These are phyloP conservation scores for Zygosaccharomyces pseudobailii DNA, from an alignment of 1,139 yeast genomes.

Conservation along the genomic window DNA sequence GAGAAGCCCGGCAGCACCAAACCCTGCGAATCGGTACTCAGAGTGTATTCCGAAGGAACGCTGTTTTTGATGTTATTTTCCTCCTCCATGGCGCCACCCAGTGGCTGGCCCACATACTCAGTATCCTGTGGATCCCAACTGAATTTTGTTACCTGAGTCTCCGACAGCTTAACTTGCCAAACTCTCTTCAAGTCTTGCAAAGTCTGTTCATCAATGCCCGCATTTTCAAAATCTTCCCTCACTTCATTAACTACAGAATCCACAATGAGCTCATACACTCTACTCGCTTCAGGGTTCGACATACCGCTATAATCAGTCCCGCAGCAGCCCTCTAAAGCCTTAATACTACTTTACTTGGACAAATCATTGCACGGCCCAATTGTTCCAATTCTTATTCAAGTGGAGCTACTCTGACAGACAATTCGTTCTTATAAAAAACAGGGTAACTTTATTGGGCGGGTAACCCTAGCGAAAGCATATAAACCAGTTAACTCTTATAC, in stretches of 20 bases:
- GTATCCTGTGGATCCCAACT: conserved; percentile 58
- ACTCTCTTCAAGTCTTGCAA: conserved; percentile 70
- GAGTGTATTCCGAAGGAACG: conserved; percentile 14
- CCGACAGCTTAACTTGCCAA: conserved; percentile 80
- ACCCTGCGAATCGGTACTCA: conserved; percentile 44
- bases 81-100: conserved; percentile 7
- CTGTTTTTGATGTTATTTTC: conserved; percentile 10
- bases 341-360: not conserved
- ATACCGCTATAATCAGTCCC: conserved; percentile 10
- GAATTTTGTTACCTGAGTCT: conserved; percentile 67
- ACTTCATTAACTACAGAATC: conserved; percentile 89
- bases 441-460: not conserved
- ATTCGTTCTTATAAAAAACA: conserved; percentile 2
- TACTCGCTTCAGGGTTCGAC: conserved; percentile 39
- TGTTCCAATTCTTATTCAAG: not conserved
- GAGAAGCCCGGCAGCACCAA: conserved; percentile 29
- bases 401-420: not conserved
- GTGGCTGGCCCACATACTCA: conserved; percentile 4
- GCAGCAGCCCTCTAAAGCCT: conserved; percentile 3
- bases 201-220: conserved; percentile 90
- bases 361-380: not conserved
- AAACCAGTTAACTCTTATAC: too few relatives aligned
- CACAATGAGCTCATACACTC: conserved; percentile 73
- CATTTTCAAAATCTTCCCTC: conserved; percentile 90
- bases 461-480: not conserved